Conservation (phyloP, 805 yeast genomes). For the Yarrowia porcina region DNA sequence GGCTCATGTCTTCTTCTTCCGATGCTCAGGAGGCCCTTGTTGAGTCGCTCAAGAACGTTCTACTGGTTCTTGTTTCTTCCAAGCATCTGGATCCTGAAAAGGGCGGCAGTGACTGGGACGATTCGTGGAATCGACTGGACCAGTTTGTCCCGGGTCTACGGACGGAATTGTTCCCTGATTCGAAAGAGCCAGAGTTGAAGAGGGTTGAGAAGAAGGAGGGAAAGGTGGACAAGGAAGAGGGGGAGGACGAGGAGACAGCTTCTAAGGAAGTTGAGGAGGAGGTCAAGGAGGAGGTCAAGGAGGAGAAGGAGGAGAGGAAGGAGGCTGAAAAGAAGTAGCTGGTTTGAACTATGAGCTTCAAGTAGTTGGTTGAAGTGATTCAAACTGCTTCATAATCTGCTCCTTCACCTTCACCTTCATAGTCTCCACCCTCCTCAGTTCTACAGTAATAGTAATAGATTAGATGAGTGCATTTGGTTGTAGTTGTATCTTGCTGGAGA, state of each 20-base stretch:
- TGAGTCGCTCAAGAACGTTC: slow-evolving; percentile 44
- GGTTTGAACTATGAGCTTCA: too few species aligned
- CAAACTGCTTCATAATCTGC: too few species aligned
- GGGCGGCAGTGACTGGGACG: slow-evolving; percentile 39
- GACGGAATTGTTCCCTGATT: slow-evolving; percentile 30
- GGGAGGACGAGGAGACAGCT: too few species aligned
- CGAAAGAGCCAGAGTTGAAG: slow-evolving; percentile 8
- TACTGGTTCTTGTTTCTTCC: slow-evolving; percentile 41
- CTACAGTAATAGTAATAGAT: neutral
- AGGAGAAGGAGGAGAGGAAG: neutral
- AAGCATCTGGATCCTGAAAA: slow-evolving; percentile 30
- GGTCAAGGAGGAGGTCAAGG: neutral
- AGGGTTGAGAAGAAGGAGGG: neutral
- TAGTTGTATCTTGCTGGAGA: too few species aligned
- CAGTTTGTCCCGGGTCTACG: slow-evolving; percentile 41
- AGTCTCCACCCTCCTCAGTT: too few species aligned
- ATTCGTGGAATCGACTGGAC: slow-evolving; percentile 40
- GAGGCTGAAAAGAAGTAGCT: neutral
- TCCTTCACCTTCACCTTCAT: too few species aligned
- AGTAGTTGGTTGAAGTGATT: too few species aligned
- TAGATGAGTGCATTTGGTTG: too few species aligned
- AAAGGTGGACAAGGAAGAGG: neutral
- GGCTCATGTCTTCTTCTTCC: slow-evolving; percentile 41
- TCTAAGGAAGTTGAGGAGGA: too few species aligned
- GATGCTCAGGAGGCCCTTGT: slow-evolving; percentile 42